Evolutionary conservation across 2,329 filamentous ascomycete genomes (phyloP).

Genomic region (Paracorniculantispora psalliotae): DNA sequence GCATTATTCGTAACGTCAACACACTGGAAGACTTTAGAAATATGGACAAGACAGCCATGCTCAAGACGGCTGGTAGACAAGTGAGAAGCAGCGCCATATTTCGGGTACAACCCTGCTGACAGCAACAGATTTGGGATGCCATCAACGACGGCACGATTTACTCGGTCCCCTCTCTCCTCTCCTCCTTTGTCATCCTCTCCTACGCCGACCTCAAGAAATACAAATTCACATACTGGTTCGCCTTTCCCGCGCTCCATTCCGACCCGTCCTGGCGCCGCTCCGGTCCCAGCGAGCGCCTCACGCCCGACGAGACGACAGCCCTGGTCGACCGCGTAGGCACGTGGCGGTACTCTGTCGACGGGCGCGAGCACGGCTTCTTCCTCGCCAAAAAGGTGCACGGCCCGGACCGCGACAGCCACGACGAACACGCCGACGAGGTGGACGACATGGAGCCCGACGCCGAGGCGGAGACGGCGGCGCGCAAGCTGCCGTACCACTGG

Average conservation of each 20-base stretch:
- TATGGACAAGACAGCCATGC: conserved; percentile 70
- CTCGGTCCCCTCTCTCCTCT: conserved; percentile 84
- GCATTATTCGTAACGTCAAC: conserved; percentile 93
- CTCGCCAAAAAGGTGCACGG: conserved; percentile 70
- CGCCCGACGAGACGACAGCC: conserved; percentile 64
- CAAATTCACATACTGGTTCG: conserved; percentile 97
- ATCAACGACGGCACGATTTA: conserved; percentile 96
- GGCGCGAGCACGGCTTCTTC: conserved; percentile 89
- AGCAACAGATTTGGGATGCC: conserved; percentile 81
- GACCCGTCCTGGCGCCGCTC: conserved; percentile 73
- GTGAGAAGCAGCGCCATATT: conserved; percentile 39
- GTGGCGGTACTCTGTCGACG: conserved; percentile 79
- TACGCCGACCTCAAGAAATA: conserved; percentile 98
- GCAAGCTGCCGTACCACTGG: conserved; percentile 66
- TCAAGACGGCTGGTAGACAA: conserved; percentile 73
- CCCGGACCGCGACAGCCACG: conserved; percentile 23
- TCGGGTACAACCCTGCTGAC: not conserved
- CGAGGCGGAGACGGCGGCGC: conserved; percentile 42
- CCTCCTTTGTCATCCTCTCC: conserved; percentile 83
- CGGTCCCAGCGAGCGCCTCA: conserved; percentile 51
- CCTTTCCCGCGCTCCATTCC: conserved; percentile 88
- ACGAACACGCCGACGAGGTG: conserved; percentile 16
- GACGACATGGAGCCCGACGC: conserved; percentile 35
- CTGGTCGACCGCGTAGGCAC: conserved; percentile 81
- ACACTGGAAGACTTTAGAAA: conserved; percentile 90